Base-by-base conservation (phyloP, 495 filamentous ascomycete genomes). In the Aspergillus homomorphus region DNA sequence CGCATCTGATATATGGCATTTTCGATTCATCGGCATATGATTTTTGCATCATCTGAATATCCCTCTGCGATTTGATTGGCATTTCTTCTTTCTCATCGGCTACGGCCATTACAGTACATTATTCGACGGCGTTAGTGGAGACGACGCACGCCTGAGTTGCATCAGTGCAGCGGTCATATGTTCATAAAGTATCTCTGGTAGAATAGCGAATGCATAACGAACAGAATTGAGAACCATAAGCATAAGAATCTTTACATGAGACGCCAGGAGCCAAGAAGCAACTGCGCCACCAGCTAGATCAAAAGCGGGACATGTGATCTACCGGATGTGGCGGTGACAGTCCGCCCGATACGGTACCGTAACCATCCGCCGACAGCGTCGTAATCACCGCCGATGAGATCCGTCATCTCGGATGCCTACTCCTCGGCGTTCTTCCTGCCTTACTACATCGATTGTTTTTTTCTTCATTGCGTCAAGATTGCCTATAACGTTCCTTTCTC, bases 141-240 rank as follows among this genome's bases (percentile, higher is more conserved):
- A 24, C 5, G 48, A 28, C 28, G n/a, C 16, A 16, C 1, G 48
- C 48, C 14, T 16, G 24, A 16, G 8, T 30, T 30, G 33, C 15
- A 7, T 38, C 7, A 23, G 3, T 8, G 12, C 48, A 51, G 48
- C 24, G 24, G 19, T 1, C 8, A 22, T 23, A 51, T 51, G 48
- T 51, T 28, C 28, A 51, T 51, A 51, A n/a, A 23, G 20, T 22
- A 48, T 22, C 45, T 38, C 33, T 38, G 33, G 33, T 38, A 38
- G 33, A 48, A 18, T 24, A 51, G 46, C 23, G 19, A 51, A 51
- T 51, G 48, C 48, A 51, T 51, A 18, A 51, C 19, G 48, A 51
- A 18, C 3, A 24, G 18, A 49, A 21, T 20, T 18, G 21, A 21
- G 21, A 21, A 9, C 44, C n/a, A 7, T 45, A 23, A n/a, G n/a